Evolutionary conservation across 805 yeast species (phyloP).

Genomic region (Barnettozyma sp.): DNA sequence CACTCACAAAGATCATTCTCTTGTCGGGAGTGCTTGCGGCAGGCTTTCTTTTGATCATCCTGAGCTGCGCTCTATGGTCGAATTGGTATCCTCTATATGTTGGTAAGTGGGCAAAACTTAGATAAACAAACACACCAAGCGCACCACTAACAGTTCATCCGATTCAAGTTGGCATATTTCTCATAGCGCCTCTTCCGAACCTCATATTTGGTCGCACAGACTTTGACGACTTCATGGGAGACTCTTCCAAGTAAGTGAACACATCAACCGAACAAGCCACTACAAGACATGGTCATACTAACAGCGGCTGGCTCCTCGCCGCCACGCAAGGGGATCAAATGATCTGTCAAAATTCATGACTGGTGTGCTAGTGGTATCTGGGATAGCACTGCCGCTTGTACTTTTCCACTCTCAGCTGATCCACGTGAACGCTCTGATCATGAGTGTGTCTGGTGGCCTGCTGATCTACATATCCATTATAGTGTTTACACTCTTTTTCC

Average conservation of each 20-base stretch:
- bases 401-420: slow-evolving; percentile 71
- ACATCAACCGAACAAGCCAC: background rate
- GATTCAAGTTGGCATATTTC: slow-evolving; percentile 45
- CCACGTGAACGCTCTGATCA: slow-evolving; percentile 58
- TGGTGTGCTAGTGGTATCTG: slow-evolving; percentile 70
- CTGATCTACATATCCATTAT: slow-evolving; percentile 79
- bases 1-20: slow-evolving; percentile 71
- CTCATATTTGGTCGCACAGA: slow-evolving; percentile 44
- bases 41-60: slow-evolving; percentile 81
- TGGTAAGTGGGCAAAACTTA: slow-evolving; percentile 30
- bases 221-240: slow-evolving; percentile 55
- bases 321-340: slow-evolving; percentile 37
- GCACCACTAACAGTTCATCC: slow-evolving; percentile 7
- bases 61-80: slow-evolving; percentile 81
- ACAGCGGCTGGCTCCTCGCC: too few species aligned
- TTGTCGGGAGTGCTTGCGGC: slow-evolving; percentile 74
- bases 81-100: slow-evolving; percentile 89
- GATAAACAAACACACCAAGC: background rate
- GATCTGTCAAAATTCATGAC: slow-evolving; percentile 78
- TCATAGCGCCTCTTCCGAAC: slow-evolving; percentile 68
- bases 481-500: slow-evolving; percentile 72
- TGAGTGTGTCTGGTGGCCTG: slow-evolving; percentile 80
- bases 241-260: slow-evolving; percentile 33
- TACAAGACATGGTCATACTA: slow-evolving; percentile 16
- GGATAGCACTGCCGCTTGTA: slow-evolving; percentile 66